Conservation (phyloP, 257 asterid species). For the Capsicum chinense region DNA sequence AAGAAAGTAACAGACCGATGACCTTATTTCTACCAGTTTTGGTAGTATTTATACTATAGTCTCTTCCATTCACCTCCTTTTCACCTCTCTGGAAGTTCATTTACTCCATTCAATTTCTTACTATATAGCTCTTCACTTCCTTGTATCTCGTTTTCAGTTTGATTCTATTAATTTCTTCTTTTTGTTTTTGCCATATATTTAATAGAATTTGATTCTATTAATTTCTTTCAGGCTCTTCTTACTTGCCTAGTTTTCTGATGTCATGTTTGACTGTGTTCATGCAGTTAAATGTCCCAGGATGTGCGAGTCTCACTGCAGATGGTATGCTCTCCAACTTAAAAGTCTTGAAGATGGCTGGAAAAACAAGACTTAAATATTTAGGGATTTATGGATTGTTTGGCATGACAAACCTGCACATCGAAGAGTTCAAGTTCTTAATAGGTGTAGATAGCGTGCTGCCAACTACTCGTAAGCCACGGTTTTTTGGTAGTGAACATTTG, state of each 20-base stretch:
- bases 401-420: constrained; percentile 49
- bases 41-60: neutral
- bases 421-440: constrained; percentile 62
- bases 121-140: neutral
- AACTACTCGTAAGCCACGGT: constrained; percentile 50
- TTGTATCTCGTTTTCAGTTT: constrained; percentile 4
- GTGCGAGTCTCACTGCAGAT: constrained; percentile 49
- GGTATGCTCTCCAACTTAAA: constrained; percentile 55
- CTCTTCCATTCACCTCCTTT: constrained; percentile 19
- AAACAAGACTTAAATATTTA: constrained; percentile 59
- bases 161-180: constrained; percentile 22
- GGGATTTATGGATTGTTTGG: constrained; percentile 60
- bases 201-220: constrained; percentile 2
- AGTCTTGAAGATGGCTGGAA: constrained; percentile 52
- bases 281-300: constrained; percentile 78
- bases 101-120: neutral
- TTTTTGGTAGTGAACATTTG: constrained; percentile 42
- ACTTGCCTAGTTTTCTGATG: neutral
- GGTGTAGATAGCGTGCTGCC: constrained; percentile 46
- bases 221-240: neutral
- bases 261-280: constrained; percentile 28
- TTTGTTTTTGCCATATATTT: neutral
- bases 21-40: neutral
- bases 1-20: constrained; percentile 11
- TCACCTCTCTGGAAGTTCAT: constrained; percentile 12